Evolutionary conservation across 2,329 filamentous ascomycete genomes (phyloP).

Genomic region (Stagonosporopsis rhizophila): DNA sequence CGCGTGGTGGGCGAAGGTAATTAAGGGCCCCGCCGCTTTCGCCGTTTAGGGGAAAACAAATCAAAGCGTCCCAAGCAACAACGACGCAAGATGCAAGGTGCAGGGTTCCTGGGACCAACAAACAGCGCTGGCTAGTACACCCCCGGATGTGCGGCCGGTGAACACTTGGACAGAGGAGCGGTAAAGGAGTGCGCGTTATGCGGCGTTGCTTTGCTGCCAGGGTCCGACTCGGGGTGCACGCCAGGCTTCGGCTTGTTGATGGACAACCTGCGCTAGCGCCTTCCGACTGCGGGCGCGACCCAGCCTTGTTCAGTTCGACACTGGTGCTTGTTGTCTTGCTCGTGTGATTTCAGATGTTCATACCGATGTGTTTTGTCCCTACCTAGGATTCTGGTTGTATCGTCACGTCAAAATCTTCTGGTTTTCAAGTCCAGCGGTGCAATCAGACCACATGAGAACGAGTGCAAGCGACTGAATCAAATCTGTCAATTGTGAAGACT

Average conservation of each 20-base stretch:
- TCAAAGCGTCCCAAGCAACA: conserved; percentile 24
- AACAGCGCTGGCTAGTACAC: conserved; percentile 7
- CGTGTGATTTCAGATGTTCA: background rate
- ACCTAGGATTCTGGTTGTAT: background rate
- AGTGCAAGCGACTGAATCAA: background rate
- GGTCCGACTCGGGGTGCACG: conserved; percentile 26
- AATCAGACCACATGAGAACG: background rate
- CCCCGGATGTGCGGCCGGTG: conserved; percentile 3
- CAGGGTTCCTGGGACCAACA: conserved; percentile 3
- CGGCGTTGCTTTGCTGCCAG: conserved; percentile 20
- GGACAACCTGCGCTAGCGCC: conserved; percentile 32
- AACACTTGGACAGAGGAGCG: conserved; percentile 9
- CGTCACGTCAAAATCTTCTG: background rate
- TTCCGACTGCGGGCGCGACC: conserved; percentile 29
- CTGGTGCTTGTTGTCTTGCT: conserved; percentile 6
- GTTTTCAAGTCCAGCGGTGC: no score
- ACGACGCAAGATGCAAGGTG: conserved; percentile 9
- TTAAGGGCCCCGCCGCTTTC: conserved; percentile 43
- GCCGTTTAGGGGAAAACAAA: conserved; percentile 41
- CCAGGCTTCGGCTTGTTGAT: conserved; percentile 24
- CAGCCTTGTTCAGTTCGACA: conserved; percentile 9
- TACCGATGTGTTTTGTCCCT: background rate
- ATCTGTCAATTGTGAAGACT: conserved; percentile 12
- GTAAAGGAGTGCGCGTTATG: conserved; percentile 17
- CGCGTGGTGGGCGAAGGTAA: conserved; percentile 42